Percentiles rank a stretch among this genome's conserved stretches.
phyloP scores from a whole-genome alignment of 2,329 filamentous ascomycete species.

The Sporothrix curviconia region DNA sequence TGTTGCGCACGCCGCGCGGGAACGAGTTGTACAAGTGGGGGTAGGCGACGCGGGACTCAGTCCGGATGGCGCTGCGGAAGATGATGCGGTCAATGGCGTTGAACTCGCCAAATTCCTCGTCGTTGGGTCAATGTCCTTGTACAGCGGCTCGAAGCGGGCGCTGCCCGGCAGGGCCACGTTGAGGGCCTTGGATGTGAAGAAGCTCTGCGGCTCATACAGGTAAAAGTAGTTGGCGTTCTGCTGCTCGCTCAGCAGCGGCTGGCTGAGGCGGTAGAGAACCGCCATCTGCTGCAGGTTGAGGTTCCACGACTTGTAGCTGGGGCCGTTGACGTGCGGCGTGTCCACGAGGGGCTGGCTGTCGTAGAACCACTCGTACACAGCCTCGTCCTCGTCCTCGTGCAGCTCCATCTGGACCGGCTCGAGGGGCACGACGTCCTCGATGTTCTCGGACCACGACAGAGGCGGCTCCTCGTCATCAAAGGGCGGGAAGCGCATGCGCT shows the following conservation, averaged over 20 bases:
- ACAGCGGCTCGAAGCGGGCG: slow-evolving; percentile 90
- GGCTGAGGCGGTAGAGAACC: slow-evolving; percentile 83
- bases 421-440: slow-evolving; percentile 94
- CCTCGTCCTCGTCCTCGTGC: slow-evolving; percentile 83
- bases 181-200: slow-evolving; percentile 90
- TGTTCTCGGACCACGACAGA: slow-evolving; percentile 96
- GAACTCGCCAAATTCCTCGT: slow-evolving; percentile 98
- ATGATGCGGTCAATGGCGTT: slow-evolving; percentile 99
- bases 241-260: slow-evolving; percentile 82
- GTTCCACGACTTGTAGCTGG: slow-evolving; percentile 96
- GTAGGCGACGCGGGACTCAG: slow-evolving; percentile 90
- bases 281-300: slow-evolving; percentile 92
- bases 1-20: slow-evolving; percentile 84
- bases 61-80: slow-evolving; percentile 89
- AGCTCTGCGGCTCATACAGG: slow-evolving; percentile 91
- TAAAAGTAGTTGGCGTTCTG: slow-evolving; percentile 97
- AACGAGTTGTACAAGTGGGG: slow-evolving; percentile 95
- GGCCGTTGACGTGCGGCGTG: slow-evolving; percentile 88
- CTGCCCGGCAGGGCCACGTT: slow-evolving; percentile 98
- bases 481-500: slow-evolving; percentile 96
- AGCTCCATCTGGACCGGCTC: slow-evolving; percentile 99
- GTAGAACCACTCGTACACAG: slow-evolving; percentile 96
- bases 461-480: slow-evolving; percentile 98
- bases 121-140: slow-evolving; percentile 98
- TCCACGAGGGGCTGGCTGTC: slow-evolving; percentile 87